Evolutionary conservation across 2,329 filamentous ascomycete genomes (phyloP).

Genomic region (Fusarium pseudocircinatum): DNA sequence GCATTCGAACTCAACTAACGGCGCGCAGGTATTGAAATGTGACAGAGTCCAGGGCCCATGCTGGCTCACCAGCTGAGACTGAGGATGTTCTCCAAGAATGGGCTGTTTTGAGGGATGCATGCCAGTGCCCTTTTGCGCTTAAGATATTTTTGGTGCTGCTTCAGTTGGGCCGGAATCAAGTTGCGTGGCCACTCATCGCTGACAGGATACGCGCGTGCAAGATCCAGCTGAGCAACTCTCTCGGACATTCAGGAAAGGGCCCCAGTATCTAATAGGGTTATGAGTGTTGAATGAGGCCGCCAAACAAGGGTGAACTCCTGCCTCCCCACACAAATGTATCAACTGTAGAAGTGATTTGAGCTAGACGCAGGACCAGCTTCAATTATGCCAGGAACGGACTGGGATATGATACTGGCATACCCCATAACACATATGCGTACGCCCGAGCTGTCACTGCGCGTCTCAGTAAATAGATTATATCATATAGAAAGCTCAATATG

Average conservation of each 20-base stretch:
- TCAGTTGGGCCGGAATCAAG: not conserved
- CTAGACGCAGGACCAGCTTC: slow-evolving; percentile 30
- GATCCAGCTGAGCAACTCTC: not conserved
- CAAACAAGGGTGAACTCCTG: slow-evolving; percentile 11
- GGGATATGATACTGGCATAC: slow-evolving; percentile 18
- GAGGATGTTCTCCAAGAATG: slow-evolving; percentile 8
- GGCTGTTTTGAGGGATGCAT: slow-evolving; percentile 3
- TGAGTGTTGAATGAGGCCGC: slow-evolving; percentile 27
- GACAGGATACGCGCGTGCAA: not conserved
- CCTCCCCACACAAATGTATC: slow-evolving; percentile 3
- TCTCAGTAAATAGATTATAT: slow-evolving; percentile 6
- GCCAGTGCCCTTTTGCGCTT: not conserved
- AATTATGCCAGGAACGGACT: slow-evolving; percentile 27
- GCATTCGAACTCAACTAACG: not conserved
- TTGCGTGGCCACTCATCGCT: slow-evolving; percentile 1
- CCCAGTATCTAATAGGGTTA: not conserved
- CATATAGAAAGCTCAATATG: slow-evolving; percentile 14
- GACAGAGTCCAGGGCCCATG: slow-evolving; percentile 4
- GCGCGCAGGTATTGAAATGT: not conserved
- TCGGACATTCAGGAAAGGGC: not conserved
- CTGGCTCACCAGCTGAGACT: not conserved
- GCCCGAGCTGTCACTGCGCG: slow-evolving; percentile 8
- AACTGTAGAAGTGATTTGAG: slow-evolving; percentile 18
- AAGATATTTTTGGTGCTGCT: slow-evolving; percentile 8
- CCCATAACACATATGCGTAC: slow-evolving; percentile 7